These are phyloP conservation scores for Sporodiniella umbellata DNA, from an alignment of 371 early-diverging fungal genomes.

Conservation along the genomic window DNA sequence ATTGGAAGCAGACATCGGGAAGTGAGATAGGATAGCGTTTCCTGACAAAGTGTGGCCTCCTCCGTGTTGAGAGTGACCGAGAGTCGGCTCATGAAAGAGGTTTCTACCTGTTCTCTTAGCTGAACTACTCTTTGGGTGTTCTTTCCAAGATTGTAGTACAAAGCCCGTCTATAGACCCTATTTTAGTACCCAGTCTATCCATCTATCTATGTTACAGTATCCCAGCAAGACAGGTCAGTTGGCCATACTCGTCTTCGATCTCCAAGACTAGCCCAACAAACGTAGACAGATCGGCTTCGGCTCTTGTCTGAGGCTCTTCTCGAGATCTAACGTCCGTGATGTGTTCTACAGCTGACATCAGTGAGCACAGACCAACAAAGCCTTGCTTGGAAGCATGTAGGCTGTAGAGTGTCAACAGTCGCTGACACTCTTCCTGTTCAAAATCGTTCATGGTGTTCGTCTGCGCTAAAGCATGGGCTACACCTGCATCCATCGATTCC, in stretches of 20 bases:
- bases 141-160: constrained; percentile 34
- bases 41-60: not conserved
- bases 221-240: constrained; percentile 32
- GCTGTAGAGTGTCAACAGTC: constrained; percentile 22
- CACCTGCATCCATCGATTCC: constrained; percentile 35
- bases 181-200: not conserved
- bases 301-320: constrained; percentile 25
- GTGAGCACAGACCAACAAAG: constrained; percentile 11
- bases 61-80: constrained; percentile 1
- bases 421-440: constrained; percentile 28
- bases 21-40: constrained; percentile 27
- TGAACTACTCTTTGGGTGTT: constrained; percentile 27
- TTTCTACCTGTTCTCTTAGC: constrained; percentile 17
- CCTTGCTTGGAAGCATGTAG: constrained; percentile 10
- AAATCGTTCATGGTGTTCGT: constrained; percentile 36
- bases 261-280: constrained; percentile 14
- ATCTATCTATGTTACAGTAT: constrained; percentile 23
- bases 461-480: constrained; percentile 39
- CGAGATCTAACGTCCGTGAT: constrained; percentile 33
- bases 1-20: constrained; percentile 34
- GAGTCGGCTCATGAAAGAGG: constrained; percentile 15
- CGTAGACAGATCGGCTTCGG: constrained; percentile 28
- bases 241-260: constrained; percentile 8
- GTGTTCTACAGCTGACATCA: constrained; percentile 38
- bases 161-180: constrained; percentile 24